These are phyloP conservation scores for Monosporozyma siamensis DNA, from an alignment of 805 yeast species.

Conservation along the genomic window DNA sequence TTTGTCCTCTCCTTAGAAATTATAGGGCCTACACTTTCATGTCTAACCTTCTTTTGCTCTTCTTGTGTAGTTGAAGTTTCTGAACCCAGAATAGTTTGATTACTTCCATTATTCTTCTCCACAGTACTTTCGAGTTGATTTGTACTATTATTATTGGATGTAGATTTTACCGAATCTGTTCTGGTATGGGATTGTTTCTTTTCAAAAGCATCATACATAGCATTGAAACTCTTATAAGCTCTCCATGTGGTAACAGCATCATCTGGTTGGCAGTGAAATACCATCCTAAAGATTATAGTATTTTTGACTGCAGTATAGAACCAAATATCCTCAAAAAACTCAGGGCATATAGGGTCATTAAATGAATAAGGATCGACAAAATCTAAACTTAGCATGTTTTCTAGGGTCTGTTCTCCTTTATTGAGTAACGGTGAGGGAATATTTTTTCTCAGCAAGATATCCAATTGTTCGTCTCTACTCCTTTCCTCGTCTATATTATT, in stretches of 20 bases:
- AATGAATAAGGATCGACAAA: constrained; percentile 83
- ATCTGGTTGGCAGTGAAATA: constrained; percentile 94
- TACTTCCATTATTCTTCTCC: too few relatives aligned
- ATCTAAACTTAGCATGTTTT: constrained; percentile 23
- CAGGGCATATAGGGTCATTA: constrained; percentile 76
- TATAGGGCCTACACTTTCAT: too few relatives aligned
- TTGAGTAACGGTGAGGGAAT: constrained; percentile 13
- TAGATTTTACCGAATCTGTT: neutral
- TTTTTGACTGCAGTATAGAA: constrained; percentile 72
- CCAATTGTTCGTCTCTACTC: constrained; percentile 24
- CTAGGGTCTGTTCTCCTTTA: neutral
- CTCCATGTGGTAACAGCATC: constrained; percentile 84
- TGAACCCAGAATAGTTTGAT: neutral
- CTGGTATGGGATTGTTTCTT: constrained; percentile 13
- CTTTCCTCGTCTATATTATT: constrained; percentile 13
- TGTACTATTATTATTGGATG: neutral
- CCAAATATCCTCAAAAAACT: constrained; percentile 83
- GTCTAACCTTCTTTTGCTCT: neutral
- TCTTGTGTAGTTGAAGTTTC: neutral
- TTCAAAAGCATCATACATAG: constrained; percentile 48
- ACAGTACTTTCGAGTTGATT: too few relatives aligned
- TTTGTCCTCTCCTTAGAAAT: neutral
- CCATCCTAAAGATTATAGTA: constrained; percentile 68
- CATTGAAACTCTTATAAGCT: constrained; percentile 68
- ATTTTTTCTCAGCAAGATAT: constrained; percentile 24